Conservation (phyloP, 805 yeast genomes). For the Lipomyces orientalis region DNA sequence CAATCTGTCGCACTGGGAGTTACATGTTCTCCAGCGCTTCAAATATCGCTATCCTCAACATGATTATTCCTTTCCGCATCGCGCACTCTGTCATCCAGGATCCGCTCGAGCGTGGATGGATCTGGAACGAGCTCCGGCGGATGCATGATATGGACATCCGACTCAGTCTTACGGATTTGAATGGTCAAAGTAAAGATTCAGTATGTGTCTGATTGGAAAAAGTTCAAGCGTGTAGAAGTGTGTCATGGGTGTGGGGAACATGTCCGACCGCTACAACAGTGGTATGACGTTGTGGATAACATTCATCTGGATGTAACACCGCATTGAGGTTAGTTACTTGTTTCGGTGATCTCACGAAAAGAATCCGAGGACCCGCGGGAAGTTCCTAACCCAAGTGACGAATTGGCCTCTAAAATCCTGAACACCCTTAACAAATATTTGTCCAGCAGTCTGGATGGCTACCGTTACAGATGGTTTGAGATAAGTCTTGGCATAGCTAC, state of each 20-base stretch:
- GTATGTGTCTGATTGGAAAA: constrained; percentile 8
- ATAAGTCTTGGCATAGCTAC: no score
- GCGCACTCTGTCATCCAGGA: constrained; percentile 5
- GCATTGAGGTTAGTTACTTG: no score
- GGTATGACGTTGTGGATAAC: no score
- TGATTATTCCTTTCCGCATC: constrained; percentile 7
- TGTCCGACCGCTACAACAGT: background rate
- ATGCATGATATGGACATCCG: constrained; percentile 11
- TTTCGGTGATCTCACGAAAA: no score
- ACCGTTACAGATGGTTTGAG: no score
- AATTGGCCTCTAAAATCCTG: no score
- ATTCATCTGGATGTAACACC: no score
- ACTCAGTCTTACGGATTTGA: background rate
- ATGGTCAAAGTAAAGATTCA: background rate
- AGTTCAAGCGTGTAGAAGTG: constrained; percentile 1
- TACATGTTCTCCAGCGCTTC: background rate
- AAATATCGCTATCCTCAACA: background rate
- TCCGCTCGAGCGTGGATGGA: constrained; percentile 16
- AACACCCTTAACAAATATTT: no score
- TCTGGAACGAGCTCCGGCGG: constrained; percentile 12
- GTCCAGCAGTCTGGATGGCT: no score
- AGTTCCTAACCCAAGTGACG: no score
- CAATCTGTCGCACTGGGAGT: constrained; percentile 14
- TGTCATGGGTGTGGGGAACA: constrained; percentile 26
- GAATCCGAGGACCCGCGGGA: no score